Conservation (phyloP, 179 eudicot species). For the Camellia oleifera region DNA sequence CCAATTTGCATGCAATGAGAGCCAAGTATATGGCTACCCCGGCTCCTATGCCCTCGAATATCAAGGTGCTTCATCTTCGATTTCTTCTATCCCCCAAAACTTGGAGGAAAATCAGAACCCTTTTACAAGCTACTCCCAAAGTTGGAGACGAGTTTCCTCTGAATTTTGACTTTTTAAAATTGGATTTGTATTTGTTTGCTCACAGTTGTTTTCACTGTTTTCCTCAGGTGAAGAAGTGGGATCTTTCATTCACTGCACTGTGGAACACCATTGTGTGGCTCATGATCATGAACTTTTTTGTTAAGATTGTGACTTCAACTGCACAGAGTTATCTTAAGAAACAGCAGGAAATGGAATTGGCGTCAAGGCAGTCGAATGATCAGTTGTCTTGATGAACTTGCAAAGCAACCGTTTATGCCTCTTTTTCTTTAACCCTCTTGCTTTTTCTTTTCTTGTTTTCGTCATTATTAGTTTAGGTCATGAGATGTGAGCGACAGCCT, state of each 20-base stretch:
- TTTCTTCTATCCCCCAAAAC: neutral
- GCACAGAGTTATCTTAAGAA: conserved; percentile 80
- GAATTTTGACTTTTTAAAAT: neutral
- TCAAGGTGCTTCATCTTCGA: conserved; percentile 45
- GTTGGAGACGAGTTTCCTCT: conserved; percentile 14
- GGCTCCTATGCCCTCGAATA: conserved; percentile 51
- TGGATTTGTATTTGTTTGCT: neutral
- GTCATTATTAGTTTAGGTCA: neutral
- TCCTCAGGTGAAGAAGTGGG: conserved; percentile 70
- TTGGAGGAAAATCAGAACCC: neutral
- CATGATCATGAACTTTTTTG: conserved; percentile 77
- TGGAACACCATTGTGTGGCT: conserved; percentile 94
- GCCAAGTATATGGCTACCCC: conserved; percentile 70
- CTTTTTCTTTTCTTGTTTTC: neutral
- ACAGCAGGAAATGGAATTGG: conserved; percentile 61
- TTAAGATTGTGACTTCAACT: conserved; percentile 80
- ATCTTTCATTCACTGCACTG: conserved; percentile 67
- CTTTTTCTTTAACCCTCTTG: neutral
- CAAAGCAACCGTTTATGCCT: conserved; percentile 2
- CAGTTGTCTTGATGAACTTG: conserved; percentile 8
- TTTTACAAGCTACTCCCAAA: neutral
- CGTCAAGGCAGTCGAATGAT: conserved; percentile 26
- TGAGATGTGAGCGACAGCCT: neutral
- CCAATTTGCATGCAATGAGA: conserved; percentile 71
- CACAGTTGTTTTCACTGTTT: neutral